Conservation (phyloP, 306 rosid genomes). For the Pyrus betulifolia region DNA sequence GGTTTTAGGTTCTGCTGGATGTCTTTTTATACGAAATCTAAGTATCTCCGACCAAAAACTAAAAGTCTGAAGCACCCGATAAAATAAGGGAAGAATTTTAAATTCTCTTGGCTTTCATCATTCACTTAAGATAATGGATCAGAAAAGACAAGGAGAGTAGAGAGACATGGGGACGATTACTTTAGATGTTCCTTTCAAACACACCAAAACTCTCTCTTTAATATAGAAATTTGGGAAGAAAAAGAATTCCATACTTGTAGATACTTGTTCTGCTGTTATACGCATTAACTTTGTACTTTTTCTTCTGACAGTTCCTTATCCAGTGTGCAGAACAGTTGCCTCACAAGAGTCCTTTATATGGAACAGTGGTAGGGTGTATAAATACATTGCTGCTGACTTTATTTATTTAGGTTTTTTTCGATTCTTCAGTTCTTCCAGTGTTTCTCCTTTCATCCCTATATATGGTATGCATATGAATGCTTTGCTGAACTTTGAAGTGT, state of each 20-base stretch:
- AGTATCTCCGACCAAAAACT: neutral
- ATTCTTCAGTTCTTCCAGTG: neutral
- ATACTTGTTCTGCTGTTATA: neutral
- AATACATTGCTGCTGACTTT: neutral
- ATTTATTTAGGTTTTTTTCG: neutral
- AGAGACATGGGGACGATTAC: neutral
- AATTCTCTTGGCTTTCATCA: neutral
- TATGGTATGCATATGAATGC: neutral
- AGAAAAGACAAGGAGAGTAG: neutral
- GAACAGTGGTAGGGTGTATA: conserved; percentile 61
- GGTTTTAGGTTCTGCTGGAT: neutral
- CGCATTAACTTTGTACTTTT: conserved; percentile 14
- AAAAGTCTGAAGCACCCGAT: neutral
- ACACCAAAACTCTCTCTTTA: neutral
- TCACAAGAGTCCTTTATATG: conserved; percentile 83
- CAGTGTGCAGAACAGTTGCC: conserved; percentile 82
- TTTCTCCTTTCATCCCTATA: neutral
- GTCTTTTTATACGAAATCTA: neutral
- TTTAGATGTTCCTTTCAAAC: neutral
- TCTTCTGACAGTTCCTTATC: conserved; percentile 59
- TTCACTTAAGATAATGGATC: neutral
- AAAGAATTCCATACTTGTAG: neutral
- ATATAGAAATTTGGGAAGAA: neutral
- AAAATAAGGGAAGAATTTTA: neutral
- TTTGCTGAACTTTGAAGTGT: neutral